phyloP scores from a whole-genome alignment of 768 basidiomycete species.

The Termitomyces sp. region DNA sequence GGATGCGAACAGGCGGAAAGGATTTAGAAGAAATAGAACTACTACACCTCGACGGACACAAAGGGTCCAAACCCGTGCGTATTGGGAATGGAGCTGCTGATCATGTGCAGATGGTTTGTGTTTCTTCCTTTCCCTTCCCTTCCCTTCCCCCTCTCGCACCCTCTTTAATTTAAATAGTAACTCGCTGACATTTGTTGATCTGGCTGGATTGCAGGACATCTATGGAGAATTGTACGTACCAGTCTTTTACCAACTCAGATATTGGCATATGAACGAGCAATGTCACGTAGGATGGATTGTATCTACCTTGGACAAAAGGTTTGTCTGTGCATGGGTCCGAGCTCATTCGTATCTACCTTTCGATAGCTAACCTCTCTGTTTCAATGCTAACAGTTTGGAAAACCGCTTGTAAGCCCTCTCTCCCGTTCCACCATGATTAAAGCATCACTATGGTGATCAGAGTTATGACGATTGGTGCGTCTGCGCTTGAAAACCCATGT shows the following conservation, averaged over 20 bases:
- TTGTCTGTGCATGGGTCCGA: constrained; percentile 1
- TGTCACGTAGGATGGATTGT: constrained; percentile 75
- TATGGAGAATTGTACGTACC: constrained; percentile 81
- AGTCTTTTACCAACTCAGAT: not conserved
- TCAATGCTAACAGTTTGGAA: constrained; percentile 49
- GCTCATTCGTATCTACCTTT: no score
- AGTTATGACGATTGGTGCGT: constrained; percentile 37
- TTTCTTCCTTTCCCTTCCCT: not conserved
- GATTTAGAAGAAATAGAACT: constrained; percentile 84
- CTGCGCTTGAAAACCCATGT: not conserved
- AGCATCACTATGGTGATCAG: constrained; percentile 9
- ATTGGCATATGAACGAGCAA: not conserved
- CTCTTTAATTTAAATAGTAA: no score
- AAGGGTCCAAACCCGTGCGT: constrained; percentile 77
- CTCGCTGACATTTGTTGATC: no score
- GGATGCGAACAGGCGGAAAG: constrained; percentile 46
- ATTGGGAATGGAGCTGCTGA: constrained; percentile 97
- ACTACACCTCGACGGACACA: constrained; percentile 82
- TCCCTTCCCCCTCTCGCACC: no score
- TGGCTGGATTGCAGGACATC: constrained; percentile 60
- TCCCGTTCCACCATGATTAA: not conserved
- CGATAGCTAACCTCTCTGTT: no score
- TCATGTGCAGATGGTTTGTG: constrained; percentile 64
- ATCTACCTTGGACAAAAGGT: constrained; percentile 96
- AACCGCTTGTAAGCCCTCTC: constrained; percentile 53